These are phyloP conservation scores for Pterulicium gracile DNA, from an alignment of 1,284 basidiomycete genomes.

Conservation along the genomic window DNA sequence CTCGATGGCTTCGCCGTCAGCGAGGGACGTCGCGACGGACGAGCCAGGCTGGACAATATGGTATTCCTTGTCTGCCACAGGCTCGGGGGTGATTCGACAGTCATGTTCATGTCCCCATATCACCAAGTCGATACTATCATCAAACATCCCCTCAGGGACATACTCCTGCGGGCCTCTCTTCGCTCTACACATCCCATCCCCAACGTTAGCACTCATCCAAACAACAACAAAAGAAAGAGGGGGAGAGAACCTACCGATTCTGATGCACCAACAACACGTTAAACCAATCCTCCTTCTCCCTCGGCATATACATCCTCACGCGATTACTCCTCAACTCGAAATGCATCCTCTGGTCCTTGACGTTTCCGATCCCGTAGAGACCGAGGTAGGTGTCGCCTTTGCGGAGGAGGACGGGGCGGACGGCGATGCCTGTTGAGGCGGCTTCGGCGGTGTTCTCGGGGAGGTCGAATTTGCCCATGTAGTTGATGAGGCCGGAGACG, in stretches of 20 bases:
- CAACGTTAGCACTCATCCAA: conserved; percentile 5
- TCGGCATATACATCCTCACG: conserved; percentile 93
- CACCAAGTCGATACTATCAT: conserved; percentile 88
- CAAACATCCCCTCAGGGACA: conserved; percentile 95
- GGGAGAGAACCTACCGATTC: conserved; percentile 62
- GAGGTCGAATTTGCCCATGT: conserved; percentile 87
- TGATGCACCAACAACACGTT: conserved; percentile 93
- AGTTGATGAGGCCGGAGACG: conserved; percentile 90
- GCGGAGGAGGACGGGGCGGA: conserved; percentile 81
- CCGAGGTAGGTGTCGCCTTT: conserved; percentile 85
- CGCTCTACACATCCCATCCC: conserved; percentile 70
- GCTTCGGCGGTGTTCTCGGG: conserved; percentile 57
- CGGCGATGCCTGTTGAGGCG: conserved; percentile 67
- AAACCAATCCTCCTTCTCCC: conserved; percentile 88
- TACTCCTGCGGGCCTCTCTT: conserved; percentile 88
- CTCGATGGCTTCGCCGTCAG: conserved; percentile 81
- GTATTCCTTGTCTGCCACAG: conserved; percentile 87
- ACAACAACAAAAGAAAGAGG: conserved; percentile 1
- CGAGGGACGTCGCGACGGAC: conserved; percentile 87
- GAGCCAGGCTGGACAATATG: conserved; percentile 93
- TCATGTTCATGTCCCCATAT: conserved; percentile 99
- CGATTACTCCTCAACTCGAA: conserved; percentile 90
- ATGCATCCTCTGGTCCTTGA: conserved; percentile 94
- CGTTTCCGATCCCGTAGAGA: conserved; percentile 93
- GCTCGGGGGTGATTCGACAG: conserved; percentile 84